These are phyloP conservation scores for Stereocaulon alpinum DNA, from an alignment of 495 filamentous ascomycete genomes.

Conservation along the genomic window DNA sequence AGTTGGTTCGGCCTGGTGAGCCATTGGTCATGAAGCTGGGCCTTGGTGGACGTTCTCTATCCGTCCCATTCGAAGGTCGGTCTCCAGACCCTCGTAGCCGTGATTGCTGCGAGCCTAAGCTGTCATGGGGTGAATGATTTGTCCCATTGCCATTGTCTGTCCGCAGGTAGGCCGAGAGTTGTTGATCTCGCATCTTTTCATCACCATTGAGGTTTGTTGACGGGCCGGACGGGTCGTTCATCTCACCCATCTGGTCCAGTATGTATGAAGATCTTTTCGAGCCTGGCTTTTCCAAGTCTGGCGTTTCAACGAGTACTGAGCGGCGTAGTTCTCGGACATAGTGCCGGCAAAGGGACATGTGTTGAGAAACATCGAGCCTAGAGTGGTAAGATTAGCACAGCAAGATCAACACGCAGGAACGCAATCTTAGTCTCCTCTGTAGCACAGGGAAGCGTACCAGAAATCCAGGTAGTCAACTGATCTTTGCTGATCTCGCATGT, in stretches of 20 bases:
- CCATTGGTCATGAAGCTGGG: slow-evolving; percentile 55
- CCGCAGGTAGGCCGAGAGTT: slow-evolving; percentile 80
- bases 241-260: slow-evolving; percentile 60
- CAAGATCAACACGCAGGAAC: slow-evolving; percentile 1
- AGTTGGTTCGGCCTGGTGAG: slow-evolving; percentile 40
- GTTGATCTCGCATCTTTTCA: slow-evolving; percentile 62
- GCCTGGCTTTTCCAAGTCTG: slow-evolving; percentile 70
- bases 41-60: slow-evolving; percentile 47
- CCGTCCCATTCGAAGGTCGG: slow-evolving; percentile 30
- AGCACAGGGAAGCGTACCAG: slow-evolving; percentile 50
- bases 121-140: slow-evolving; percentile 60
- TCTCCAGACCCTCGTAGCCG: slow-evolving; percentile 21
- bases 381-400: neutral
- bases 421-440: neutral
- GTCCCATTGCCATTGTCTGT: slow-evolving; percentile 45
- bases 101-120: slow-evolving; percentile 44
- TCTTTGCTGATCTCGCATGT: slow-evolving; percentile 96
- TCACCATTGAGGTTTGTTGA: slow-evolving; percentile 40
- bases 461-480: slow-evolving; percentile 98
- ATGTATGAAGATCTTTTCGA: slow-evolving; percentile 76
- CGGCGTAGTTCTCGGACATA: slow-evolving; percentile 92
- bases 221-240: slow-evolving; percentile 49
- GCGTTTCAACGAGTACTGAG: slow-evolving; percentile 85
- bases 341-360: slow-evolving; percentile 95
- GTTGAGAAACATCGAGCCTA: slow-evolving; percentile 98